These are phyloP conservation scores for Russula emetica DNA, from an alignment of 768 basidiomycete genomes.

Conservation along the genomic window DNA sequence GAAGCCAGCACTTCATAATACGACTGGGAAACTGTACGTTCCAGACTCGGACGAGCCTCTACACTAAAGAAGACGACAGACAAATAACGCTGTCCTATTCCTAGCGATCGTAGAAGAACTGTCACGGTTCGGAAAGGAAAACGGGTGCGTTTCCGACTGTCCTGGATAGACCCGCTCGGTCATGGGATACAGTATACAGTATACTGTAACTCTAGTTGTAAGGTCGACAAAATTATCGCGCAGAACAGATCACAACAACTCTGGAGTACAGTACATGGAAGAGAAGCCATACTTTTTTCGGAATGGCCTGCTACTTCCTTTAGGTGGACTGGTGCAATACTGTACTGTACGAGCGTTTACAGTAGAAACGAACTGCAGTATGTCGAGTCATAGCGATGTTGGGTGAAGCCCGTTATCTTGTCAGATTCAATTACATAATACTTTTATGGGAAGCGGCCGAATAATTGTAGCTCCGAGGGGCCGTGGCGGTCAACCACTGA, in stretches of 20 bases:
- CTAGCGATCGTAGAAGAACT: not conserved
- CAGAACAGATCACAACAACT: not conserved
- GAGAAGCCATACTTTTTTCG: not conserved
- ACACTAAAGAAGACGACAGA: not conserved
- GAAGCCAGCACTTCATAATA: not conserved
- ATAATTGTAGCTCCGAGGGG: slow-evolving; percentile 27
- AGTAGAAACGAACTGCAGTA: no score
- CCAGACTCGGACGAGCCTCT: no score
- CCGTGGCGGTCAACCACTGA: not conserved
- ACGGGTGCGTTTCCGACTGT: not conserved
- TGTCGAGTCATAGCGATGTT: no score
- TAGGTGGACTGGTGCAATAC: no score
- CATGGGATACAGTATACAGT: not conserved
- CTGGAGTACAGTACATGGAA: not conserved
- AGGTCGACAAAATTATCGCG: not conserved
- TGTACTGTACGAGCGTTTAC: no score
- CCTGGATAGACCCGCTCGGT: not conserved
- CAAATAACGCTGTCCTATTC: not conserved
- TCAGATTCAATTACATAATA: slow-evolving; percentile 16
- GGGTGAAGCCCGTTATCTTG: not conserved
- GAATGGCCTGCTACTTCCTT: not conserved
- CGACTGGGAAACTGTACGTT: not conserved
- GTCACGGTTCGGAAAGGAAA: not conserved
- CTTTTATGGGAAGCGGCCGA: slow-evolving; percentile 3
- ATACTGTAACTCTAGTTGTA: no score